A percentile compares a stretch with the other conserved stretches of the same genome.
phyloP scores from a whole-genome alignment of 306 rosid genomes.

The Gastrolobium bilobum region DNA sequence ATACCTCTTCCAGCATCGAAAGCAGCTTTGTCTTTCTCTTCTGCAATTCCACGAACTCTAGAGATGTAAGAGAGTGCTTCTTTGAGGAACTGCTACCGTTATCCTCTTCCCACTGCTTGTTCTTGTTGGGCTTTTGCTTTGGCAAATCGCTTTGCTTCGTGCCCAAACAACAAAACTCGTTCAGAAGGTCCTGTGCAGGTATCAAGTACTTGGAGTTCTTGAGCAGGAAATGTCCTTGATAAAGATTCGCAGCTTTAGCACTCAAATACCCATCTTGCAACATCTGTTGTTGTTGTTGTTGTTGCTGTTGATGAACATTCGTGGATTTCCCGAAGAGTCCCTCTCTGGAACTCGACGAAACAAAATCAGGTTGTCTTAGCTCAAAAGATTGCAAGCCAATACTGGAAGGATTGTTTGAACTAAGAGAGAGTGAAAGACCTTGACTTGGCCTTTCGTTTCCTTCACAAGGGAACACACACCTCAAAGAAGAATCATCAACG shows the following conservation, averaged over 20 bases:
- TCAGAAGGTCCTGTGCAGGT: slow-evolving; percentile 81
- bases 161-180: slow-evolving; percentile 88
- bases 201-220: slow-evolving; percentile 71
- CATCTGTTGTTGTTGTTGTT: slow-evolving; percentile 51
- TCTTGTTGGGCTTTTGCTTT: slow-evolving; percentile 60
- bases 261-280: slow-evolving; percentile 50
- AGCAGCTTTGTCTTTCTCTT: slow-evolving; percentile 89
- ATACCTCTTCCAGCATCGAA: slow-evolving; percentile 96
- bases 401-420: slow-evolving; percentile 72
- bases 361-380: slow-evolving; percentile 58
- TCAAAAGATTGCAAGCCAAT: slow-evolving; percentile 83
- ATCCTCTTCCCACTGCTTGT: slow-evolving; percentile 67
- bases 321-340: slow-evolving; percentile 52
- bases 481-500: slow-evolving; percentile 77
- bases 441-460: slow-evolving; percentile 87
- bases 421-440: slow-evolving; percentile 88
- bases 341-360: slow-evolving; percentile 50
- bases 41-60: slow-evolving; percentile 90
- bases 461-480: slow-evolving; percentile 84
- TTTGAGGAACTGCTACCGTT: slow-evolving; percentile 55
- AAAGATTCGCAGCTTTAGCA: slow-evolving; percentile 43
- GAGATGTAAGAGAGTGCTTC: slow-evolving; percentile 64
- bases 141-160: slow-evolving; percentile 51
- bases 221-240: slow-evolving; percentile 59
- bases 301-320: not conserved